These are phyloP conservation scores for Pholiota conissans DNA, from an alignment of 768 basidiomycete genomes.

Conservation along the genomic window DNA sequence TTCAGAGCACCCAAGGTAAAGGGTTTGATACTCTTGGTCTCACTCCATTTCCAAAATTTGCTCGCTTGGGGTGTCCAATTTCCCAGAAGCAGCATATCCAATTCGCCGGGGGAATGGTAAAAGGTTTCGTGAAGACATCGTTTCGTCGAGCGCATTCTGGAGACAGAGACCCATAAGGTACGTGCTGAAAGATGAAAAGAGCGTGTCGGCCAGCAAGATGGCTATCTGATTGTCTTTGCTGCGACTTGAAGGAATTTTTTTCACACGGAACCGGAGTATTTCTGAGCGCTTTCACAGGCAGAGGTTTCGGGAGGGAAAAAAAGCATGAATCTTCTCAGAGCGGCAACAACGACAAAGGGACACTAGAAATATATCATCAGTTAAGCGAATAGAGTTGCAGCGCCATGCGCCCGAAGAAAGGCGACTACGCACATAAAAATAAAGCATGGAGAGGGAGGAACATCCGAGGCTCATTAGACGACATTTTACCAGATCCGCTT, in stretches of 20 bases:
- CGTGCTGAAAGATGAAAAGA: not conserved
- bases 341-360: not conserved
- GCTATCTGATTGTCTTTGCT: not conserved
- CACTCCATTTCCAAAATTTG: not conserved
- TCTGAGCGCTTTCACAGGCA: not conserved
- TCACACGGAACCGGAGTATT: not conserved
- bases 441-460: not conserved
- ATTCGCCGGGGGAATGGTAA: not conserved
- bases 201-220: not conserved
- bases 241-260: not conserved
- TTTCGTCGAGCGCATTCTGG: not conserved
- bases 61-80: not conserved
- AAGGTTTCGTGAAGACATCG: not conserved
- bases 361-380: not conserved
- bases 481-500: slow-evolving; percentile 73
- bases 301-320: not conserved
- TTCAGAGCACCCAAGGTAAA: not conserved
- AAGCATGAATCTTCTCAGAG: not conserved
- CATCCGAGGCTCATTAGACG: not conserved
- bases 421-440: slow-evolving; percentile 5
- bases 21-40: not conserved
- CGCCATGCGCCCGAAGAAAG: not conserved
- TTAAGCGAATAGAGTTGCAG: not conserved
- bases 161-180: not conserved
- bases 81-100: not conserved